These are phyloP conservation scores for Cichorium intybus DNA, from an alignment of 140 eudicot genomes.

Conservation along the genomic window DNA sequence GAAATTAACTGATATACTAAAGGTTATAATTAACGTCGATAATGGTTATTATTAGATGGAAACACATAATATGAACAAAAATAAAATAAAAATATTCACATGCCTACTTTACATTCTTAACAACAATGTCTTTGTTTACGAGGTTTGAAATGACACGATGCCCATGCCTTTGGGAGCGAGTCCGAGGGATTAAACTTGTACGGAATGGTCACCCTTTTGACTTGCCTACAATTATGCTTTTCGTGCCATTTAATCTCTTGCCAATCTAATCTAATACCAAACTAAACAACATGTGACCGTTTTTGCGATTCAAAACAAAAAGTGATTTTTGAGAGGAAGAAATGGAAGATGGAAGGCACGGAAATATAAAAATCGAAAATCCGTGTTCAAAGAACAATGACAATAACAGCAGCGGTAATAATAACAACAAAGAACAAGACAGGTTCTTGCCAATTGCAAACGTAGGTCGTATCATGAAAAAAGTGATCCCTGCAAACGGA, in stretches of 20 bases:
- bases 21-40: no score
- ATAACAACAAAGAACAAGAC: conserved; percentile 62
- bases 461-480: conserved; percentile 70
- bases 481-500: conserved; percentile 58
- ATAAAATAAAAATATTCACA: no score
- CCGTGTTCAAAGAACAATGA: conserved; percentile 26
- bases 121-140: neutral
- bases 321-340: conserved; percentile 15
- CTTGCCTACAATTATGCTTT: conserved; percentile 39
- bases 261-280: conserved; percentile 24
- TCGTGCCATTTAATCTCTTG: conserved; percentile 28
- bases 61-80: no score
- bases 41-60: no score
- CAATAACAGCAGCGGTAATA: conserved; percentile 18
- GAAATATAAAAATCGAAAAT: conserved; percentile 40
- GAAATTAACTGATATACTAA: no score
- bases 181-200: conserved; percentile 40
- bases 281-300: conserved; percentile 20
- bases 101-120: neutral
- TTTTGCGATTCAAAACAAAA: conserved; percentile 24
- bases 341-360: conserved; percentile 56
- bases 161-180: conserved; percentile 32
- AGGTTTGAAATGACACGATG: conserved; percentile 5
- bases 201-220: conserved; percentile 41
- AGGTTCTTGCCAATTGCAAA: conserved; percentile 67